Conservation (phyloP, 805 yeast genomes). For the Wickerhamiella azymoides region DNA sequence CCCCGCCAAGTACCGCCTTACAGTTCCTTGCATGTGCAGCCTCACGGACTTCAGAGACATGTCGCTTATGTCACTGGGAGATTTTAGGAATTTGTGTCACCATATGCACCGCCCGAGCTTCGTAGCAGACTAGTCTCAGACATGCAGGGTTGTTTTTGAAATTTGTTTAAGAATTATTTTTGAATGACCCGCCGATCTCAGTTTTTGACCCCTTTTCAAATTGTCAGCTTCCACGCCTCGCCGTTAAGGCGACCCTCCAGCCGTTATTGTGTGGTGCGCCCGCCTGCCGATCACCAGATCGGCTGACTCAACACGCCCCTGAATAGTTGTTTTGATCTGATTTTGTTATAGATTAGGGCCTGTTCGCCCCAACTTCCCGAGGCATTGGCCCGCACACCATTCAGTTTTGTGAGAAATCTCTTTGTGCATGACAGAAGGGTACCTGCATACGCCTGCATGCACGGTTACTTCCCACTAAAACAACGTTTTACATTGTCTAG, state of each 20-base stretch:
- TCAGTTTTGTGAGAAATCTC: not conserved
- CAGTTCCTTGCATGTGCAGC: conserved; percentile 4
- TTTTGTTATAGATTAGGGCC: not conserved
- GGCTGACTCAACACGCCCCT: not conserved
- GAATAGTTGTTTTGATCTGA: not conserved
- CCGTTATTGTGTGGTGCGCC: not conserved
- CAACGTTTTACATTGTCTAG: no score
- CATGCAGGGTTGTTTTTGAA: not conserved
- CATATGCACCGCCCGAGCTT: not conserved
- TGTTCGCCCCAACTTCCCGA: no score
- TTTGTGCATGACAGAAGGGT: not conserved
- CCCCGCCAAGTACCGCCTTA: conserved; percentile 1
- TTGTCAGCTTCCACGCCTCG: not conserved
- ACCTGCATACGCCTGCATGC: not conserved
- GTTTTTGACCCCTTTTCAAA: not conserved
- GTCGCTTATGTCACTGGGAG: not conserved
- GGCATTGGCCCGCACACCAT: not conserved
- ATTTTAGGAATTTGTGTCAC: not conserved
- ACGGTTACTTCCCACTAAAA: not conserved
- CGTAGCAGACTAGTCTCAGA: not conserved
- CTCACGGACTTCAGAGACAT: not conserved
- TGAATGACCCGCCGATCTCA: not conserved
- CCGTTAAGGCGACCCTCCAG: not conserved
- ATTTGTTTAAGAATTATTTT: not conserved
- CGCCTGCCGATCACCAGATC: not conserved